Base-by-base conservation (phyloP, 768 basidiomycete genomes). In the Gymnopilus dilepis region DNA sequence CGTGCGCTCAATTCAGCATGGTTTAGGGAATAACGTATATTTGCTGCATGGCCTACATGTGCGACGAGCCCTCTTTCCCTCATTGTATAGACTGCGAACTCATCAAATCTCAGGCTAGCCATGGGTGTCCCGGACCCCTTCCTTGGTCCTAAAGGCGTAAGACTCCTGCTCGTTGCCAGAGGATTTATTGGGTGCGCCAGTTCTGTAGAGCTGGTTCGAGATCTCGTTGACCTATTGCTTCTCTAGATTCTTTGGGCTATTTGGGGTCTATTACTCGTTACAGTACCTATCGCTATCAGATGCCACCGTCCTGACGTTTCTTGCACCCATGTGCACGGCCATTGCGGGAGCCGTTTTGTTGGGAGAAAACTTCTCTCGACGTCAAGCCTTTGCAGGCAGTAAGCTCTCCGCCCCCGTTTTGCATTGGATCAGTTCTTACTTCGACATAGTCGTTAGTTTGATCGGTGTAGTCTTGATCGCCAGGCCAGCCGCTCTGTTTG, bases 391-490 rank as follows among this genome's bases (percentile, higher is more conserved):
- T 40, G 90, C 80, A 17, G 78, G 78, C 17, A 17, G 80, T 81
- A 58, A 67, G 80, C 41, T 15, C 22, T 45, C 9, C 40, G 17
- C 21, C 17, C 42, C 6, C 19, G 12, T 33, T 30, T 24, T 15
- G 31, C 33, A 3, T 51, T 19, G 42, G 13, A 12, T 19, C 19
- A 45, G 26, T 51, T 55, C n/a, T 56, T 24, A 62, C n/a, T 51
- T 33, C 8, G 33, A 15, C 17, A 6, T 67, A 84, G 85, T 89
- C 7, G 80, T 83, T 48, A 89, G 91, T 72, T 79, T 96, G 31
- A 42, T 83, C 8, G 95, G 94, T 0, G 92, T 94, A 8, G 72
- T 95, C 13, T 78, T 95, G 7, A 93, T 97, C 52, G 91, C 94
- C 11, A 81, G 92, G 34, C 95, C 95, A 0, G 76, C 81, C 0